A percentile compares a stretch with the other conserved stretches of the same genome.
These are phyloP conservation scores for Pterulicium gracile DNA, from an alignment of 1,284 basidiomycete species.

Conservation along the genomic window DNA sequence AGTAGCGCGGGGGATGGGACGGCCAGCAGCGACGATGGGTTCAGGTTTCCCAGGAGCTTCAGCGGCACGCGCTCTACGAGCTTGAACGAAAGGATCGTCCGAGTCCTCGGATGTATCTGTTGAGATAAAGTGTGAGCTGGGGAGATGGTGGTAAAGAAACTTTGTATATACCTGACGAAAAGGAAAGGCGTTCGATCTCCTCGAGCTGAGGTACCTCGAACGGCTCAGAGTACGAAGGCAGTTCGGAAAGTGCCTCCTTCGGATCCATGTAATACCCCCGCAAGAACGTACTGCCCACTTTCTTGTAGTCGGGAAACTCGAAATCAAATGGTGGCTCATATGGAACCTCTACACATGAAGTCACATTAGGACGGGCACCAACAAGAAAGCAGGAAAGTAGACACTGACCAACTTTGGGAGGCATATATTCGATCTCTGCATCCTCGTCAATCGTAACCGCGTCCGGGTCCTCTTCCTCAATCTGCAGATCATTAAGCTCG, in stretches of 20 bases:
- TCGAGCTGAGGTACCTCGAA: not conserved
- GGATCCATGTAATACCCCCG: not conserved
- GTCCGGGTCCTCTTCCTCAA: slow-evolving; percentile 24
- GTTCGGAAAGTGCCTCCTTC: not conserved
- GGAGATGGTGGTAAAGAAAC: no score
- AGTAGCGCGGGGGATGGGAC: not conserved
- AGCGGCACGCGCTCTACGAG: not conserved
- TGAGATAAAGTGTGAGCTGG: no score
- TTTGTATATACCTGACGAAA: no score
- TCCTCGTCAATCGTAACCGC: slow-evolving; percentile 30
- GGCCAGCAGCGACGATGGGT: not conserved
- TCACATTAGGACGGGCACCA: slow-evolving; percentile 5
- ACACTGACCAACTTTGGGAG: slow-evolving; percentile 53
- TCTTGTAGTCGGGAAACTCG: slow-evolving; percentile 44
- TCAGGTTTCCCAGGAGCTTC: not conserved
- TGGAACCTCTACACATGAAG: slow-evolving; percentile 26
- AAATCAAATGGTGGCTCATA: slow-evolving; percentile 44
- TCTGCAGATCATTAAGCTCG: slow-evolving; percentile 23
- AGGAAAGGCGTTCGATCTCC: not conserved
- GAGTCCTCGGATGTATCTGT: not conserved
- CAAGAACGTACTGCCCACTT: slow-evolving; percentile 35
- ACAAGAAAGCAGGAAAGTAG: not conserved
- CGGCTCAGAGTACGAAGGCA: not conserved
- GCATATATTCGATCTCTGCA: slow-evolving; percentile 71
- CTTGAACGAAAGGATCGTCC: not conserved